Evolutionary conservation across 352 stramenopile genomes (phyloP).

Genomic region (Sclerospora graminicola): DNA sequence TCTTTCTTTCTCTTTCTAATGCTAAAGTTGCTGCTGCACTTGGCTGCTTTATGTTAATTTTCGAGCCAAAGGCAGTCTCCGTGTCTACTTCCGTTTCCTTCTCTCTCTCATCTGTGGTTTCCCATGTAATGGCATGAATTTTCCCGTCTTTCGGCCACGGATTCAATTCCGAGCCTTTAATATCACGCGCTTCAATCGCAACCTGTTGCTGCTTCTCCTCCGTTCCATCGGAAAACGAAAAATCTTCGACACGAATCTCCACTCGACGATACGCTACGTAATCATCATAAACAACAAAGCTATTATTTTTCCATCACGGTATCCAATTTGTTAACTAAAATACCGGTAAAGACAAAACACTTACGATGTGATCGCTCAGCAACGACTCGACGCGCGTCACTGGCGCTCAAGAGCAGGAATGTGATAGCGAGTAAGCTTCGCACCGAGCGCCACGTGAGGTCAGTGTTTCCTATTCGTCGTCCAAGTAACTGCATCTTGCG

Average conservation of each 20-base stretch:
- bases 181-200: slow-evolving; percentile 44
- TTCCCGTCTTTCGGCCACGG: slow-evolving; percentile 15
- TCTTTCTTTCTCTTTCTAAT: slow-evolving; percentile 1
- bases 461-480: slow-evolving; percentile 1
- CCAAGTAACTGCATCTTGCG: slow-evolving; percentile 13
- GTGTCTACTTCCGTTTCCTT: neutral
- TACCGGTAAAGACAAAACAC: neutral
- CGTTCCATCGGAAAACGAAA: slow-evolving; percentile 46
- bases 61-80: neutral
- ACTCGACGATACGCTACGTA: slow-evolving; percentile 21
- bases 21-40: slow-evolving; percentile 1
- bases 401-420: slow-evolving; percentile 23
- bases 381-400: slow-evolving; percentile 25
- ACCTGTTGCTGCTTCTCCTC: slow-evolving; percentile 27
- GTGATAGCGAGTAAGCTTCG: slow-evolving; percentile 15
- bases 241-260: slow-evolving; percentile 61
- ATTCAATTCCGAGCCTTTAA: slow-evolving; percentile 38
- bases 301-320: neutral
- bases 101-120: slow-evolving; percentile 13
- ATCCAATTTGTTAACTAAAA: neutral
- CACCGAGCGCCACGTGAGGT: slow-evolving; percentile 5
- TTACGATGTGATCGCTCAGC: slow-evolving; percentile 24
- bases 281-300: neutral
- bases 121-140: slow-evolving; percentile 21
- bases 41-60: slow-evolving; percentile 1